Base-by-base conservation (phyloP, 345 rosid genomes). In the Camelina sativa region DNA sequence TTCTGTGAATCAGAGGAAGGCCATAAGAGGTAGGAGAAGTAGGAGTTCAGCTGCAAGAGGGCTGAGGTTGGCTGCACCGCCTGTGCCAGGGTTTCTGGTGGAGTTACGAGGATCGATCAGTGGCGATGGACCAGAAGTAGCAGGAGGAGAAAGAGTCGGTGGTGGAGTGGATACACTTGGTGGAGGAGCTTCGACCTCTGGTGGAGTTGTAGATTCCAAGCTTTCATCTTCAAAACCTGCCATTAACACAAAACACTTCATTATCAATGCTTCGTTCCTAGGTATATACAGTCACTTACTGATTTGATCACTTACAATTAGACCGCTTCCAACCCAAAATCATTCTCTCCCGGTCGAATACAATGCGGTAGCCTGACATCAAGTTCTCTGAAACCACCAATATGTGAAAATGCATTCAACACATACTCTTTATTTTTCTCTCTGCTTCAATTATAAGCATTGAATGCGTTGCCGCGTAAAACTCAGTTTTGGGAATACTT, bases 261-360 rank as follows among this genome's bases (percentile, higher is more conserved):
- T 32, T 20, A 61, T 2, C 28, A 60, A 60, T 19, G 25, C 28
- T 60, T 60, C 13, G 53, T 59, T 47, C 52, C 67, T 11, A 20
- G 40, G 11, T 56, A 11, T 13, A 30, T 51, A 51, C 0, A 65
- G 10, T n/a, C 15, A 65, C 23, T 57, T 48, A 38, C 50, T 56
- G 37, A 46, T 47, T 5, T 62, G 8, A 2, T 48, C 23, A 71
- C 96, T 86, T 81, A 91, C 97, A 91, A 65, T 85, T 35, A 43
- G 96, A 85, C 65, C 22, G 72, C 75, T 71, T 87, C 95, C 95
- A 91, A 30, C 91, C 89, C 75, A 91, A 76, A 10, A 83, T 67
- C 74, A 75, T 85, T 76, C 80, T 86, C 76, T 91, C 91, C 0
- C 89, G 84, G 65, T 91, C 82, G 34, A 89, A 89, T 61, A 91